phyloP scores from a whole-genome alignment of 2,329 filamentous ascomycete species.

The Colletotrichum tofieldiae region DNA sequence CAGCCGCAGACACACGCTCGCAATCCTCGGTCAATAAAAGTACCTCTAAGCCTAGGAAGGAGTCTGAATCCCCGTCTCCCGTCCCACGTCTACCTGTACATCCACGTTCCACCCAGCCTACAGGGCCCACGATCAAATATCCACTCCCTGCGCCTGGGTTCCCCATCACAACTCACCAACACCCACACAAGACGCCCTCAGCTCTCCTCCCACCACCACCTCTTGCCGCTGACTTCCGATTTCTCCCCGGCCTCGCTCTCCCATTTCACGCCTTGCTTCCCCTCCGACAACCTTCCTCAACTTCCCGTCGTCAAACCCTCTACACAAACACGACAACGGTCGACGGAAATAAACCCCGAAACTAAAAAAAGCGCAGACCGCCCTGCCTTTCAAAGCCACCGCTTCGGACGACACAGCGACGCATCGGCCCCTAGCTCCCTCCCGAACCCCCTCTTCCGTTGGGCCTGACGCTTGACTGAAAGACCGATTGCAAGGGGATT shows the following conservation, averaged over 20 bases:
- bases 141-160: constrained; percentile 26
- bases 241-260: constrained; percentile 26
- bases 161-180: constrained; percentile 30
- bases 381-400: constrained; percentile 24
- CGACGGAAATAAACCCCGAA: not conserved
- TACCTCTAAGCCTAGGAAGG: not conserved
- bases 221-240: constrained; percentile 29
- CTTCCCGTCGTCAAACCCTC: not conserved
- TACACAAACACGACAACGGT: not conserved
- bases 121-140: constrained; percentile 37
- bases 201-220: constrained; percentile 18
- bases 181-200: constrained; percentile 20
- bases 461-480: constrained; percentile 19
- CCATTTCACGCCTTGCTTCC: not conserved
- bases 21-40: not conserved
- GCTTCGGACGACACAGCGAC: constrained; percentile 36
- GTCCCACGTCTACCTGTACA: not conserved
- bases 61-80: constrained; percentile 15
- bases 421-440: constrained; percentile 30
- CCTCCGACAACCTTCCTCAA: not conserved
- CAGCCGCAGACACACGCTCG: not conserved
- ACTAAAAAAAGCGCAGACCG: constrained; percentile 24
- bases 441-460: constrained; percentile 32
- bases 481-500: constrained; percentile 9
- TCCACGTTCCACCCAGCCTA: constrained; percentile 28